Conservation (phyloP, 2,329 filamentous ascomycete species). For the Phoma sp. region DNA sequence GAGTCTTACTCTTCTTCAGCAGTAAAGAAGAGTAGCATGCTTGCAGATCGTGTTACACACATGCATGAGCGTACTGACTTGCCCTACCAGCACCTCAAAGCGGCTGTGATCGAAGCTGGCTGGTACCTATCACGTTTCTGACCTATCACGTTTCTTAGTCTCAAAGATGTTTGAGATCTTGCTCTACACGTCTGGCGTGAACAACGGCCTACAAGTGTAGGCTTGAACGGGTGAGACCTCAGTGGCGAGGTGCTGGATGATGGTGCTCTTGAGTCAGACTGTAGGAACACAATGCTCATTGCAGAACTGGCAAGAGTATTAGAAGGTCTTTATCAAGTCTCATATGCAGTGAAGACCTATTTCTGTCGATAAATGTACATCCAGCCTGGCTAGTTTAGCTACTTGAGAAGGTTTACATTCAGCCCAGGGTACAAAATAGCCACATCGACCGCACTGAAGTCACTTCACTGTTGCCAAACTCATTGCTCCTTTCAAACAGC, state of each 20-base stretch:
- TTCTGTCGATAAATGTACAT: no score
- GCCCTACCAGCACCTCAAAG: no score
- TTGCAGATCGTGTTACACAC: neutral
- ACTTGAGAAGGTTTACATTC: no score
- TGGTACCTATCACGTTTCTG: neutral
- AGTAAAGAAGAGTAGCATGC: neutral
- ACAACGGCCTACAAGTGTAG: neutral
- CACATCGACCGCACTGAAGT: no score
- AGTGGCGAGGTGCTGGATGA: neutral
- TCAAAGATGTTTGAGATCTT: neutral
- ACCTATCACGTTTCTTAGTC: neutral
- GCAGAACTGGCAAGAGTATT: neutral
- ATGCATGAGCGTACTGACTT: no score
- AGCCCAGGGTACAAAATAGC: no score
- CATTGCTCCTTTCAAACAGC: no score
- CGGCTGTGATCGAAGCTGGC: no score
- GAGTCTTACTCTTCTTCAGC: neutral
- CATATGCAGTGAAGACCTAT: neutral
- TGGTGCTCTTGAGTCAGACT: neutral
- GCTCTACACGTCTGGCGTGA: no score
- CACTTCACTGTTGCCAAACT: no score
- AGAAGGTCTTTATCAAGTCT: neutral
- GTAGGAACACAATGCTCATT: neutral
- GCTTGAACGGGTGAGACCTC: neutral
- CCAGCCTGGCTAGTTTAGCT: neutral